Percentiles rank a stretch among this genome's conserved stretches.
These are phyloP conservation scores for Picochlorum sp. DNA, from an alignment of 139 green algal species.

Conservation along the genomic window DNA sequence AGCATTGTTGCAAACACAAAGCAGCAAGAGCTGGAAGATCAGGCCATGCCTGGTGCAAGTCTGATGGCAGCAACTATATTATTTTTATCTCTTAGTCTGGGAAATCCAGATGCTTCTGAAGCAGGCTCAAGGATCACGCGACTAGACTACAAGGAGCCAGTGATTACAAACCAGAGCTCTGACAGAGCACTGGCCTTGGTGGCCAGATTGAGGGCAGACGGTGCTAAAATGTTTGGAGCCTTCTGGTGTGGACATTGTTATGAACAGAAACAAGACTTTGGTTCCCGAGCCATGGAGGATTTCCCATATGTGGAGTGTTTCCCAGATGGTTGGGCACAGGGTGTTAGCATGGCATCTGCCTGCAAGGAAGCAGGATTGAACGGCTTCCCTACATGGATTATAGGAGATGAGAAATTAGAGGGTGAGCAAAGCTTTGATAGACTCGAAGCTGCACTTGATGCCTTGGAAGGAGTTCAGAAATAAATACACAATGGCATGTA, in stretches of 20 bases:
- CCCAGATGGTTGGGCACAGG: constrained; percentile 81
- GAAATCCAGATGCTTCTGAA: constrained; percentile 15
- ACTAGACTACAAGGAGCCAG: constrained; percentile 26
- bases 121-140: constrained; percentile 2
- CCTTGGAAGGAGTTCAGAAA: background rate
- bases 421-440: constrained; percentile 35
- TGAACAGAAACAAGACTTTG: constrained; percentile 89
- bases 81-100: constrained; percentile 28
- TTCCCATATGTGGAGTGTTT: constrained; percentile 99
- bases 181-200: constrained; percentile 40
- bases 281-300: constrained; percentile 62
- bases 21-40: constrained; percentile 25
- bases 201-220: constrained; percentile 50
- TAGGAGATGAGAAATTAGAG: constrained; percentile 65
- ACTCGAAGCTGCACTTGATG: constrained; percentile 26
- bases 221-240: constrained; percentile 93
- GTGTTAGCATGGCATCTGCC: constrained; percentile 42
- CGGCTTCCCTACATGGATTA: constrained; percentile 95
- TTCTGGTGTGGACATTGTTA: constrained; percentile 98
- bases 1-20: constrained; percentile 17
- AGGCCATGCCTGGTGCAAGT: constrained; percentile 30
- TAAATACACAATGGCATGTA: background rate
- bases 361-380: constrained; percentile 71
- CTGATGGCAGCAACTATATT: constrained; percentile 33
- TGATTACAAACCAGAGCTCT: constrained; percentile 16